Percentiles rank a stretch among this genome's conserved stretches.
Conservation (phyloP, 371 early-diverging fungal species). For the Mucor velutinosus region DNA sequence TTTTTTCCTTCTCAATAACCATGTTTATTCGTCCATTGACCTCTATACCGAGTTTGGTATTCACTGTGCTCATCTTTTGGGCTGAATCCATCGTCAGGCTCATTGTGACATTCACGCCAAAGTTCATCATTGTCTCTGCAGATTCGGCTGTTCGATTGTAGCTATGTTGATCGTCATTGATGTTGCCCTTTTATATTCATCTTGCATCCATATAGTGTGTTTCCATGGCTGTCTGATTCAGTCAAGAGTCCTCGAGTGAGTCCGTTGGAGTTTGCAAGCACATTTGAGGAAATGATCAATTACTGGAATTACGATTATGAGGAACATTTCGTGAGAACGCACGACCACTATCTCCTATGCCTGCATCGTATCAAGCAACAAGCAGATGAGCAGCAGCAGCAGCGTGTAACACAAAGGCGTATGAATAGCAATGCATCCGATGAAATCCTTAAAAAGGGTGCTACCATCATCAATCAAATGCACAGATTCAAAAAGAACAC, state of each 20-base stretch:
- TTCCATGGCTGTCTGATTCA: slow-evolving; percentile 55
- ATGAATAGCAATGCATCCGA: not conserved
- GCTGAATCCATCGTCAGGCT: slow-evolving; percentile 66
- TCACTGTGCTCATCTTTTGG: slow-evolving; percentile 65
- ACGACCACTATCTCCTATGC: slow-evolving; percentile 83
- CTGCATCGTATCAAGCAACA: slow-evolving; percentile 72
- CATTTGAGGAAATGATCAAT: slow-evolving; percentile 67
- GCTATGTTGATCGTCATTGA: not conserved
- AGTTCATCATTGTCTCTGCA: slow-evolving; percentile 42
- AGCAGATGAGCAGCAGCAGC: not conserved
- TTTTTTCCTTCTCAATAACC: not conserved
- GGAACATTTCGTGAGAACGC: slow-evolving; percentile 81
- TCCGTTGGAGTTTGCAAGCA: slow-evolving; percentile 56
- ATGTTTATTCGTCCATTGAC: slow-evolving; percentile 22
- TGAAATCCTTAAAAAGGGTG: slow-evolving; percentile 3
- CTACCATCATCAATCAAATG: not conserved
- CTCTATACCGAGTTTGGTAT: slow-evolving; percentile 38
- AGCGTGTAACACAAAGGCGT: not conserved
- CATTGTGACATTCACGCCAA: slow-evolving; percentile 64
- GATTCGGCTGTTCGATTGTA: slow-evolving; percentile 47
- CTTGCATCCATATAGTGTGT: slow-evolving; percentile 26
- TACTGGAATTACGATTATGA: slow-evolving; percentile 74
- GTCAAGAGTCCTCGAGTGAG: slow-evolving; percentile 53
- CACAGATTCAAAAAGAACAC: slow-evolving; percentile 10
- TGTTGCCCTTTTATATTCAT: not conserved